Evolutionary conservation across 306 rosid genomes (phyloP), one percentile per base, ranked within the genome.

Genomic region (Cicer pinnatifidum): DNA sequence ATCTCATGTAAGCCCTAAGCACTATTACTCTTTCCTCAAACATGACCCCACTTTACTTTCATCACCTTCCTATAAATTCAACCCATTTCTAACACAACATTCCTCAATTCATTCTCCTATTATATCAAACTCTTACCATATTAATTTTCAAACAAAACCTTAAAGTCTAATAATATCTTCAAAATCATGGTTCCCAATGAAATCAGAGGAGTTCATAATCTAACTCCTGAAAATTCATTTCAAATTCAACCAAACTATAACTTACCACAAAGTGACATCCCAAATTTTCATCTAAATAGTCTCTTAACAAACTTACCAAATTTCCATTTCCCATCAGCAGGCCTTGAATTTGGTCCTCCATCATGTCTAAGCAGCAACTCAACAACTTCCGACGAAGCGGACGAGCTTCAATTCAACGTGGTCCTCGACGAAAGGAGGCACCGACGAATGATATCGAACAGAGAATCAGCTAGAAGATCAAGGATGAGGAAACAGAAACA

Each of bases 401-500:
- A 91, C 35, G 97, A 89, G 8, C 88, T 84, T 8, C 89, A 84
- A 28, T 70, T 79, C 56, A 74, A 66, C 63, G 67, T 88, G 77
- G 81, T 28, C 35, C 35, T 91, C 69, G 90, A 92, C 1, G 90
- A 89, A n/a, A 80, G 97, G 84, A 88, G 84, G 66, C 92, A 85
- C 73, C 20, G 96, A 51, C 45, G 97, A 56, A 92, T 92, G 97
- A 89, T 92, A 75, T 92, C 97, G 0, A 92, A 92, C 76, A 50
- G 97, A 70, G 97, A 92, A 80, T 92, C 97, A 0, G 97, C 97
- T 2, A 67, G 97, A 19, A 78, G 97, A 51, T 91, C 97, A 2
- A 60, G 97, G 82, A 91, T 91, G 97, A 80, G 97, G 84, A 92
- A 92, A 61, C 97, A 92, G 59, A 89, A 80, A 39, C 97, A 92